Percentiles rank a stretch among this genome's conserved stretches.
These are phyloP conservation scores for Candida fluviatilis DNA, from an alignment of 805 yeast species.

Conservation along the genomic window DNA sequence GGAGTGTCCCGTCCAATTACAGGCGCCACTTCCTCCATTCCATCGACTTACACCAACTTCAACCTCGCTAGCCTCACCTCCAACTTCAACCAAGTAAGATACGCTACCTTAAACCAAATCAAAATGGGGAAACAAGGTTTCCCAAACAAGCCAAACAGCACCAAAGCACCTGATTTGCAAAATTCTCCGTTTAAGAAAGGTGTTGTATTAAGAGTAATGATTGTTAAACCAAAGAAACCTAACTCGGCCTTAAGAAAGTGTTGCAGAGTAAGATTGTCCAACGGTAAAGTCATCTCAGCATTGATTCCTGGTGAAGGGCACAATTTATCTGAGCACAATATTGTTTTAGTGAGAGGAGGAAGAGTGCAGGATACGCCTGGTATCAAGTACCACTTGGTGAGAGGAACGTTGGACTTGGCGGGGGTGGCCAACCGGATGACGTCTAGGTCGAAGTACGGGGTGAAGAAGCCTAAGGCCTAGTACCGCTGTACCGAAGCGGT, in stretches of 20 bases:
- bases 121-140: constrained; percentile 56
- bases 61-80: constrained; percentile 13
- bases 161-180: constrained; percentile 77
- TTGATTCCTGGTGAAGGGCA: constrained; percentile 99
- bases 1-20: constrained; percentile 3
- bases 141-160: constrained; percentile 47
- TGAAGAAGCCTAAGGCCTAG: constrained; percentile 62
- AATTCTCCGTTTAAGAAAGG: constrained; percentile 87
- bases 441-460: constrained; percentile 92
- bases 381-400: constrained; percentile 87
- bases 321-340: constrained; percentile 96
- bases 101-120: constrained; percentile 75
- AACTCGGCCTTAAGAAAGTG: constrained; percentile 98
- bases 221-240: constrained; percentile 95
- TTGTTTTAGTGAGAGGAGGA: constrained; percentile 96
- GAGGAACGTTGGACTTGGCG: constrained; percentile 90
- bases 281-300: constrained; percentile 85
- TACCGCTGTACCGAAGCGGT: too few relatives aligned
- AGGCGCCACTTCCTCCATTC: constrained; percentile 3
- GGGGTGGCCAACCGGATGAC: constrained; percentile 93
- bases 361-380: constrained; percentile 98
- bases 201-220: constrained; percentile 90
- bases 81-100: constrained; percentile 39
- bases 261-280: constrained; percentile 87
- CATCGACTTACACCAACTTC: constrained; percentile 10